These are phyloP conservation scores for Alternaria sp. DNA, from an alignment of 2,329 filamentous ascomycete genomes.

Conservation along the genomic window DNA sequence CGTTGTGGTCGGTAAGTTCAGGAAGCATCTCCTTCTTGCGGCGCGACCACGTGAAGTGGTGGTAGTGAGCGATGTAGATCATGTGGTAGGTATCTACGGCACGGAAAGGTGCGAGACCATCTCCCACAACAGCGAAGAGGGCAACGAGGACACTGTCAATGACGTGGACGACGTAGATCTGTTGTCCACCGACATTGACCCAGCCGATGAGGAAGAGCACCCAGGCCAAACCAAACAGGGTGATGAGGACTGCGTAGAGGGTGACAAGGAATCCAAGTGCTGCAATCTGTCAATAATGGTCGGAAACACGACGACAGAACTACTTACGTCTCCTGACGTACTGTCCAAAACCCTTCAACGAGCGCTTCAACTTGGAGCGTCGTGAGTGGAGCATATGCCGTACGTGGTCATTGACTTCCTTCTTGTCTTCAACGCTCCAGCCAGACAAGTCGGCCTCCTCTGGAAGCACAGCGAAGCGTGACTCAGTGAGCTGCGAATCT, in stretches of 20 bases:
- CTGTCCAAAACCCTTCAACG: conserved; percentile 80
- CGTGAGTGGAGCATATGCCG: conserved; percentile 86
- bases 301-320: background rate
- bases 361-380: conserved; percentile 78
- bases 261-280: conserved; percentile 84
- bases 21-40: conserved; percentile 70
- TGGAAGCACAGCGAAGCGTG: conserved; percentile 80
- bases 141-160: conserved; percentile 68
- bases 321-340: conserved; percentile 74
- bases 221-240: conserved; percentile 85
- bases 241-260: conserved; percentile 82
- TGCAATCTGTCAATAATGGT: conserved; percentile 38
- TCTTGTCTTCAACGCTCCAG: conserved; percentile 78
- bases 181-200: conserved; percentile 80
- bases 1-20: conserved; percentile 71
- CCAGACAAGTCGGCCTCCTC: conserved; percentile 75
- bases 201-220: conserved; percentile 90
- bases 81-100: conserved; percentile 87
- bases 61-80: conserved; percentile 80
- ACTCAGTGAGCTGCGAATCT: conserved; percentile 71
- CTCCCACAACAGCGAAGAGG: conserved; percentile 69
- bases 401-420: conserved; percentile 83
- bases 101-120: conserved; percentile 73
- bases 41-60: conserved; percentile 69
- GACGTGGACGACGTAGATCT: conserved; percentile 67